These are phyloP conservation scores for Dryas integrifolia DNA, from an alignment of 331 rosid species.

Conservation along the genomic window DNA sequence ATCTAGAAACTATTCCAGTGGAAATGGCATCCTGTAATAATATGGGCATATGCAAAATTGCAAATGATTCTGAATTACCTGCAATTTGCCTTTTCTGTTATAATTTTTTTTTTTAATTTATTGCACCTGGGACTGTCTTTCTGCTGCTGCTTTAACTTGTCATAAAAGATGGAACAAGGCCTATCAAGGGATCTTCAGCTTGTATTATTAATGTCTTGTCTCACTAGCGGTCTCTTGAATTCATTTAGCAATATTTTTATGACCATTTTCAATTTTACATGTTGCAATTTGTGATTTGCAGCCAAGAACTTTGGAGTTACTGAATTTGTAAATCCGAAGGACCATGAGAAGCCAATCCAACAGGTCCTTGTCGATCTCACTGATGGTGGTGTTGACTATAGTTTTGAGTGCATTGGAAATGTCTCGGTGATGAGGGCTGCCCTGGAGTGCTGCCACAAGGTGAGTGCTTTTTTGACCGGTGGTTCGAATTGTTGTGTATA, in stretches of 20 bases:
- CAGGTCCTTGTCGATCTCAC: constrained; percentile 84
- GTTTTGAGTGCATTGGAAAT: constrained; percentile 98
- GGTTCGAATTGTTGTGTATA: constrained; percentile 16
- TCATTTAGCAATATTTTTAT: background rate
- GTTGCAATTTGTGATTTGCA: constrained; percentile 37
- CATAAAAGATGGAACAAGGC: background rate
- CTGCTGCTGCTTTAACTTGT: background rate
- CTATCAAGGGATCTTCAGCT: background rate
- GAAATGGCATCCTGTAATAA: background rate
- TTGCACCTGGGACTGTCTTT: background rate
- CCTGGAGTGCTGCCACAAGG: constrained; percentile 96
- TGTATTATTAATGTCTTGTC: background rate
- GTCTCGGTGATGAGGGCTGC: constrained; percentile 93
- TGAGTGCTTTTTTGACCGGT: constrained; percentile 28
- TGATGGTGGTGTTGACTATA: constrained; percentile 90
- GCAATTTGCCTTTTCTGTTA: background rate
- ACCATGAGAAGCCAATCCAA: constrained; percentile 86
- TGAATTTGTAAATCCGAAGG: constrained; percentile 90
- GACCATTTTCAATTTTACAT: constrained; percentile 14
- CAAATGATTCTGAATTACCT: background rate
- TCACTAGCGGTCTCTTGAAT: background rate
- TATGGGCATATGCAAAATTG: background rate
- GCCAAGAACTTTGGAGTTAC: constrained; percentile 88
- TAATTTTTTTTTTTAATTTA: background rate
- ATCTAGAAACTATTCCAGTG: background rate